Percentiles rank a stretch among this genome's conserved stretches.
These are phyloP conservation scores for Aspergillus oerlinghausenensis DNA, from an alignment of 2,329 filamentous ascomycete genomes.

Conservation along the genomic window DNA sequence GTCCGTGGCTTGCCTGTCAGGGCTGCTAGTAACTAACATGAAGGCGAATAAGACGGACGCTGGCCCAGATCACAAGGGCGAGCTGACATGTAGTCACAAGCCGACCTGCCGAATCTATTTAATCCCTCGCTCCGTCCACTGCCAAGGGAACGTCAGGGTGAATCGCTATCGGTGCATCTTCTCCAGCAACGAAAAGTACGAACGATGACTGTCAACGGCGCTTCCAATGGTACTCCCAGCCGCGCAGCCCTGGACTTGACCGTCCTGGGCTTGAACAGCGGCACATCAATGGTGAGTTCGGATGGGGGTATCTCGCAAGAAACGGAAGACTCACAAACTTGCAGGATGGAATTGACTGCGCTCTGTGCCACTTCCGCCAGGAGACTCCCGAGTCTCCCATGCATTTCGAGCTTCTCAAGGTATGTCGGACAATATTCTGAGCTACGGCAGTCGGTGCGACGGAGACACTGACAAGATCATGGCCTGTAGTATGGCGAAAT, in stretches of 20 bases:
- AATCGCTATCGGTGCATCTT: neutral
- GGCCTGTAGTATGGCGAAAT: conserved; percentile 46
- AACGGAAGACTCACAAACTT: neutral
- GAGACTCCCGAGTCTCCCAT: conserved; percentile 49
- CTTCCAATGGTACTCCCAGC: neutral
- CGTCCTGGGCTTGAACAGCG: conserved; percentile 41
- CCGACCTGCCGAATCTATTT: neutral
- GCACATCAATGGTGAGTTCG: conserved; percentile 45
- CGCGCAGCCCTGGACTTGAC: conserved; percentile 42
- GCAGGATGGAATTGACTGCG: conserved; percentile 54
- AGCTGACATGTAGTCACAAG: no score
- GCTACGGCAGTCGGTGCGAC: neutral
- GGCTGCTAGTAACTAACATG: neutral
- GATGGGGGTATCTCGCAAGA: no score
- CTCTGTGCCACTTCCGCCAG: conserved; percentile 54
- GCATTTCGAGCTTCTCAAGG: conserved; percentile 51
- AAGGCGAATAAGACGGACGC: no score
- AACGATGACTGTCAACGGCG: neutral
- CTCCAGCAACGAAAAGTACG: neutral
- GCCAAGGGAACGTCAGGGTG: neutral
- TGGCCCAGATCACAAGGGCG: no score
- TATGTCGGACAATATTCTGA: neutral
- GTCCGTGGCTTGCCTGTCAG: neutral
- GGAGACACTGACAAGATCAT: conserved; percentile 6
- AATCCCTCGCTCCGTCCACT: neutral